These are phyloP conservation scores for Sanguinoderma infundibulare DNA, from an alignment of 1,284 basidiomycete genomes.

Conservation along the genomic window DNA sequence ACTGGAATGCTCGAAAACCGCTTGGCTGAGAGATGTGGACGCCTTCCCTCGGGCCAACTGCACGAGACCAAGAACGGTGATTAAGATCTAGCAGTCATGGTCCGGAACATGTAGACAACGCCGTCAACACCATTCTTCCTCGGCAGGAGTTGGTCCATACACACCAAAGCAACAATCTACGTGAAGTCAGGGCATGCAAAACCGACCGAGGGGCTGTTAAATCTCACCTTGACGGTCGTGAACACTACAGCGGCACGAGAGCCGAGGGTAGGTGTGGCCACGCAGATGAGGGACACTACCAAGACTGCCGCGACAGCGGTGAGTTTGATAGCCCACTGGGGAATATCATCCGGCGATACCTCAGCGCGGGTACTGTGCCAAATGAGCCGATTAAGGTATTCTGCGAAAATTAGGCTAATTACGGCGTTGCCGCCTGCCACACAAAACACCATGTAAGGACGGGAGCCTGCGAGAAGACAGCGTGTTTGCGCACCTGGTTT, in stretches of 20 bases:
- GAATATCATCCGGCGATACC: slow-evolving; percentile 77
- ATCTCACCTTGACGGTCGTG: slow-evolving; percentile 81
- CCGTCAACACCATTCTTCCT: background rate
- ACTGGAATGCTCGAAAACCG: slow-evolving; percentile 79
- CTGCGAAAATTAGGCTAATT: slow-evolving; percentile 75
- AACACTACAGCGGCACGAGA: slow-evolving; percentile 85
- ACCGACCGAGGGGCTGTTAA: too few species aligned
- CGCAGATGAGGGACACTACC: slow-evolving; percentile 77
- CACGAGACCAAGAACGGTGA: slow-evolving; percentile 75
- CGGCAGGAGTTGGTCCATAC: slow-evolving; percentile 15
- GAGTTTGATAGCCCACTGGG: slow-evolving; percentile 93
- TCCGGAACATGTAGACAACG: background rate
- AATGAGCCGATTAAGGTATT: slow-evolving; percentile 87
- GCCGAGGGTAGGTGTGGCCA: slow-evolving; percentile 80
- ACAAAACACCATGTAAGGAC: background rate
- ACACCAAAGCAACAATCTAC: slow-evolving; percentile 63
- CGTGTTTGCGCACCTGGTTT: slow-evolving; percentile 65
- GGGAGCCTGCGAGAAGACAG: background rate
- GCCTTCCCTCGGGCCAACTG: slow-evolving; percentile 72
- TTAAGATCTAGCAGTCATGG: slow-evolving; percentile 52
- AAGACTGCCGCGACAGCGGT: slow-evolving; percentile 80
- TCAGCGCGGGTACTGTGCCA: slow-evolving; percentile 67
- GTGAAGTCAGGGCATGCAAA: background rate
- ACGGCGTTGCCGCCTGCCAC: slow-evolving; percentile 65
- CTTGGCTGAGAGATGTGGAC: slow-evolving; percentile 63